These are phyloP conservation scores for Nicotiana paniculata DNA, from an alignment of 257 asterid species.

Conservation along the genomic window DNA sequence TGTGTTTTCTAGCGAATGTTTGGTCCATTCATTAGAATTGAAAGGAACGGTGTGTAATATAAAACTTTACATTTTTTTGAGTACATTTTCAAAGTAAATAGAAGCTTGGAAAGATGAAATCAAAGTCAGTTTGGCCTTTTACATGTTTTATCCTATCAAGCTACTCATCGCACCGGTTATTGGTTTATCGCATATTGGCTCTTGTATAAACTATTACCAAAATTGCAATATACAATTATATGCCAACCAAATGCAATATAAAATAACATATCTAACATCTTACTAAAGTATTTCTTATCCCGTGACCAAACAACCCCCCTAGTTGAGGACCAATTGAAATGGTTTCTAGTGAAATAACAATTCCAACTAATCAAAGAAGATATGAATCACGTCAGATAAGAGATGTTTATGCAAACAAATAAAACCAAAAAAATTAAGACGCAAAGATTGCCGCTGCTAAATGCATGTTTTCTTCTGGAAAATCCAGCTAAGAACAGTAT, in stretches of 20 bases:
- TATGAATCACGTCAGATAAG: not conserved
- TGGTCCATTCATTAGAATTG: not conserved
- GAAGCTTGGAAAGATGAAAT: not conserved
- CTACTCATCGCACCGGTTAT: not conserved
- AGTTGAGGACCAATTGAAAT: not conserved
- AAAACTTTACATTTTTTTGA: too few species aligned
- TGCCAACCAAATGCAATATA: not conserved
- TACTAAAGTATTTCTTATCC: not conserved
- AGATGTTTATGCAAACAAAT: not conserved
- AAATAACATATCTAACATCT: not conserved
- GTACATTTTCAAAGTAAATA: not conserved
- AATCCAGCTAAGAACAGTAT: constrained; percentile 1
- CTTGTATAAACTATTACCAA: too few species aligned
- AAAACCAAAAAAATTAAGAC: not conserved
- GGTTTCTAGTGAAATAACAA: not conserved
- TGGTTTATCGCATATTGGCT: not conserved
- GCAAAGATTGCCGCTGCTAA: not conserved
- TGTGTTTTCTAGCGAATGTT: too few species aligned
- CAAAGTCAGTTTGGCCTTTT: not conserved
- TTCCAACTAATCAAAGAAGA: not conserved
- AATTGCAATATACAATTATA: too few species aligned
- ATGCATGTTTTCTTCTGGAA: not conserved
- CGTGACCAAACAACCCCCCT: not conserved
- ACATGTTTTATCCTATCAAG: too few species aligned
- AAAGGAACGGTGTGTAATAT: not conserved